phyloP scores from a whole-genome alignment of 305 asterid species.

The Fraxinus sp. region DNA sequence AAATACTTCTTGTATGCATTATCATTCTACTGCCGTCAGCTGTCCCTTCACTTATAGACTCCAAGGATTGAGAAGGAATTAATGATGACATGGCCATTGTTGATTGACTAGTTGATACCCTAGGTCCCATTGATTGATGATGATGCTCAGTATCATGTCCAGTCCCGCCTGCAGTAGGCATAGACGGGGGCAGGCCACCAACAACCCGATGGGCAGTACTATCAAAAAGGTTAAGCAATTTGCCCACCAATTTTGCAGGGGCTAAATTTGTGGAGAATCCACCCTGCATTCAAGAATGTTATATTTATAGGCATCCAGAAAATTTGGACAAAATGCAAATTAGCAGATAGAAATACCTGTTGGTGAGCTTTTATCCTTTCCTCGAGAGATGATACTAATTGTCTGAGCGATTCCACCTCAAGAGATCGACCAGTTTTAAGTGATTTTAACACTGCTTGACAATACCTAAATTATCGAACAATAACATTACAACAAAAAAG shows the following conservation, averaged over 20 bases:
- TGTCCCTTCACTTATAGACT: conserved; percentile 61
- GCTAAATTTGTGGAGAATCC: conserved; percentile 82
- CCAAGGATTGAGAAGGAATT: conserved; percentile 69
- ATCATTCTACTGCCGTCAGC: conserved; percentile 47
- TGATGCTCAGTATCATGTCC: conserved; percentile 46
- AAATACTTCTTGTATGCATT: conserved; percentile 83
- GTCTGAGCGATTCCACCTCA: conserved; percentile 66
- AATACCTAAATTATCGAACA: conserved; percentile 50
- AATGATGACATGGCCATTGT: conserved; percentile 88
- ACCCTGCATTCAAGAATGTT: conserved; percentile 53
- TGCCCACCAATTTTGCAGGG: conserved; percentile 65
- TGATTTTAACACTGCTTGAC: conserved; percentile 70
- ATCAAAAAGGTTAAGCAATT: conserved; percentile 72
- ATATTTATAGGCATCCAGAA: conserved; percentile 20
- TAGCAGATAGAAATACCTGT: conserved; percentile 47
- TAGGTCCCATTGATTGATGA: conserved; percentile 46
- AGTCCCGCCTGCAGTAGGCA: conserved; percentile 50
- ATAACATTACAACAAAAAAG: conserved; percentile 23
- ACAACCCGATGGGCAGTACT: conserved; percentile 77
- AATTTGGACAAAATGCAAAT: conserved; percentile 11
- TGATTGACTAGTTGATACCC: conserved; percentile 86
- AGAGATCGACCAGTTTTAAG: conserved; percentile 72
- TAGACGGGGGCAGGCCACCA: conserved; percentile 72
- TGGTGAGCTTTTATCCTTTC: conserved; percentile 83
- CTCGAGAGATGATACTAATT: conserved; percentile 64